These are phyloP conservation scores for Papiliotrema nemorosa DNA, from an alignment of 1,284 basidiomycete genomes.

Conservation along the genomic window DNA sequence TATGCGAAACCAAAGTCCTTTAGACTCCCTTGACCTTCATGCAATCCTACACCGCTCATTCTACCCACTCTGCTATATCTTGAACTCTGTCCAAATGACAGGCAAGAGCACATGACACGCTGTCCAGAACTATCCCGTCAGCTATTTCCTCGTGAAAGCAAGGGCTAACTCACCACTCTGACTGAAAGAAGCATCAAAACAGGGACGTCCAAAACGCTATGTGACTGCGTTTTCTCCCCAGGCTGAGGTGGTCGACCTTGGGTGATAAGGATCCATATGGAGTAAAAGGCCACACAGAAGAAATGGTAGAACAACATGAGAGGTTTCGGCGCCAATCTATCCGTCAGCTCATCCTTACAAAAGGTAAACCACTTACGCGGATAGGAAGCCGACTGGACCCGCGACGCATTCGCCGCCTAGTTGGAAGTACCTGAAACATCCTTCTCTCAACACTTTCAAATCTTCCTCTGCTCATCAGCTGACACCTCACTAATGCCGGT, in stretches of 20 bases:
- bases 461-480: conserved; percentile 18
- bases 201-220: conserved; percentile 61
- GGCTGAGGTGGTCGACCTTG: conserved; percentile 53
- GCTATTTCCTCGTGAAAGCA: neutral
- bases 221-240: conserved; percentile 23
- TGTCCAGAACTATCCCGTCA: conserved; percentile 67
- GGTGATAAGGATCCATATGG: conserved; percentile 80
- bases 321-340: conserved; percentile 65
- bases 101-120: conserved; percentile 82
- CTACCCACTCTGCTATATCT: conserved; percentile 16
- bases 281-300: conserved; percentile 91
- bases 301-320: conserved; percentile 83
- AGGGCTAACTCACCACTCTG: conserved; percentile 56
- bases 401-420: conserved; percentile 82
- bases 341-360: neutral
- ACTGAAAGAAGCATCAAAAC: conserved; percentile 56
- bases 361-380: conserved; percentile 58
- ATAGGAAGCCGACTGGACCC: conserved; percentile 82
- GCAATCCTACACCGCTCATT: neutral
- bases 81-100: conserved; percentile 78
- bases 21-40: neutral
- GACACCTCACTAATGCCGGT: conserved; percentile 1
- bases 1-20: neutral
- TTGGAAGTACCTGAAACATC: conserved; percentile 98
- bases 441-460: conserved; percentile 78